Percentiles rank a stretch among this genome's conserved stretches.
phyloP scores from a whole-genome alignment of 106 monocot genomes.

The Phalaenopsis aphrodite region DNA sequence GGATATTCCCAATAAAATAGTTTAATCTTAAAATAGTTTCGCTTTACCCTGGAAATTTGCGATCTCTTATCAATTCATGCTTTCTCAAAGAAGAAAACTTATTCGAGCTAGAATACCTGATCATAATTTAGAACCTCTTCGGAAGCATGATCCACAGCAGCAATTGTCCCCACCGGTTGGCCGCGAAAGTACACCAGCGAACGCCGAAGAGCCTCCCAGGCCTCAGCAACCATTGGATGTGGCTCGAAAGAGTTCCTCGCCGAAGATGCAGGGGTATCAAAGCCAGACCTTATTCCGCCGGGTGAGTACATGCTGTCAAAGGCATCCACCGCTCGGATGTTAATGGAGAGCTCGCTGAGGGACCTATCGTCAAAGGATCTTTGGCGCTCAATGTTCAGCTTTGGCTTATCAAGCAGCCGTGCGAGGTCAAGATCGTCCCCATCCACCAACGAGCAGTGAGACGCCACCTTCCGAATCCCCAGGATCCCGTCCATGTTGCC shows the following conservation, averaged over 20 bases:
- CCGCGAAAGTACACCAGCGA: conserved; percentile 57
- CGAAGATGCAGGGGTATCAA: conserved; percentile 48
- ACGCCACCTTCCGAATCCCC: conserved; percentile 29
- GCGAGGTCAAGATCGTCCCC: conserved; percentile 44
- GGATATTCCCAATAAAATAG: background rate
- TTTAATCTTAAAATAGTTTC: background rate
- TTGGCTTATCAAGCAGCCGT: conserved; percentile 46
- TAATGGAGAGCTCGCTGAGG: conserved; percentile 52
- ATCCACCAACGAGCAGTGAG: conserved; percentile 46
- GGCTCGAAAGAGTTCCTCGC: conserved; percentile 43
- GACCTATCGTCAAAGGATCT: conserved; percentile 91
- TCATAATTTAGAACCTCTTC: conserved; percentile 91
- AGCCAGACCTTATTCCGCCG: conserved; percentile 24
- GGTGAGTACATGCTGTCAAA: conserved; percentile 54
- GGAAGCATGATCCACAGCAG: conserved; percentile 68
- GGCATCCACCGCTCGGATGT: conserved; percentile 23
- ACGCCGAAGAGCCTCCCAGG: conserved; percentile 72
- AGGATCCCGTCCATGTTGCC: conserved; percentile 1
- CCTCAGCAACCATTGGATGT: conserved; percentile 77
- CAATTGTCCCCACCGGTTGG: conserved; percentile 76
- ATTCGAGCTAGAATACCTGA: conserved; percentile 37
- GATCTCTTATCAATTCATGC: background rate
- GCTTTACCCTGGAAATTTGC: background rate
- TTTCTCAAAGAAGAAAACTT: background rate
- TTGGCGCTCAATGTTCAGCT: conserved; percentile 63